Conservation (phyloP, 257 asterid species). For the Voacanga thouarsii region DNA sequence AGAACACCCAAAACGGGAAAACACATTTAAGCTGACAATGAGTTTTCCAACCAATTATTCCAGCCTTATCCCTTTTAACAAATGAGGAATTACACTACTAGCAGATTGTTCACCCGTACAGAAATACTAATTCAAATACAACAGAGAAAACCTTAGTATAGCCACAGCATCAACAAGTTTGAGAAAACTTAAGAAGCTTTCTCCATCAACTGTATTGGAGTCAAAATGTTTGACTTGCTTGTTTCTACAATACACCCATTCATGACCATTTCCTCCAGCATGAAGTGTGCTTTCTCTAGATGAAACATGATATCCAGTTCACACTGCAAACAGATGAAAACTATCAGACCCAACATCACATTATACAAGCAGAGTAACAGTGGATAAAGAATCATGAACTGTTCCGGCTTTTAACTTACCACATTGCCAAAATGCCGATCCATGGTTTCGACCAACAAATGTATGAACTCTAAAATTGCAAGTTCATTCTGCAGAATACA, state of each 20-base stretch:
- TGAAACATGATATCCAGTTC: slow-evolving; percentile 97
- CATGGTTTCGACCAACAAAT: slow-evolving; percentile 95
- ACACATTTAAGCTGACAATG: not conserved
- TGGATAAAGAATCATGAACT: not conserved
- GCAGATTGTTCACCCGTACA: not conserved
- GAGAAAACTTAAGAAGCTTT: slow-evolving; percentile 49
- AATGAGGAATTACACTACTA: not conserved
- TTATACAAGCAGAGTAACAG: not conserved
- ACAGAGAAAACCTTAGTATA: not conserved
- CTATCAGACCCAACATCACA: not conserved
- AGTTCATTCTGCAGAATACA: slow-evolving; percentile 76
- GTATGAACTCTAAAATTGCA: slow-evolving; percentile 91
- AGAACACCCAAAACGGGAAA: not conserved
- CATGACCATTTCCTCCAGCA: slow-evolving; percentile 99
- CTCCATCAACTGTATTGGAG: slow-evolving; percentile 81
- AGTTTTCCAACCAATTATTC: not conserved
- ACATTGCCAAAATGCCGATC: slow-evolving; percentile 99
- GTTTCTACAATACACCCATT: slow-evolving; percentile 92
- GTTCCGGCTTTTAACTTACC: slow-evolving; percentile 43
- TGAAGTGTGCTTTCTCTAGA: slow-evolving; percentile 95
- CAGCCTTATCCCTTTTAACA: not conserved
- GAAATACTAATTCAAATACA: not conserved
- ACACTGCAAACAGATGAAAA: slow-evolving; percentile 43
- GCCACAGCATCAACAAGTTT: not conserved
- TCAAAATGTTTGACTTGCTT: slow-evolving; percentile 78